Evolutionary conservation across 2,329 filamentous ascomycete genomes (phyloP), one percentile per base, ranked within the genome.

Genomic region (Talaromyces sp.): DNA sequence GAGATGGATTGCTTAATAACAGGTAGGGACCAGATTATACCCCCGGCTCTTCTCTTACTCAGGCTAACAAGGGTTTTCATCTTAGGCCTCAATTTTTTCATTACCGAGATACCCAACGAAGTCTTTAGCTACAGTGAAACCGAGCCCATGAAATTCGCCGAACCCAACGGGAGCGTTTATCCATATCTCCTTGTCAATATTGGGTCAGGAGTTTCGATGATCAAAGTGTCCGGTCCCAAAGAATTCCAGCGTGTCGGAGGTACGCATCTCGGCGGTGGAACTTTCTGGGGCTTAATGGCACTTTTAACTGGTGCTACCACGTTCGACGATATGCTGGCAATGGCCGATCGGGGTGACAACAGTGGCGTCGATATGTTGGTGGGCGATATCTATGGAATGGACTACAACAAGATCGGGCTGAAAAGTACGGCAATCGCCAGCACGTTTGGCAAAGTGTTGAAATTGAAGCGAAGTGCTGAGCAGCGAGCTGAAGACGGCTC

Each of bases 1-100:
- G 95, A 99, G 80, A 99, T 99, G 95, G 93, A 97, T 77, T 99
- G 95, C 75, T 81, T 99, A 65, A 99, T 99, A 68, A 95, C 95
- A 73, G 93, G 91, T 93, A 77, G 69, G 31, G 35, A 9, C 48
- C 31, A 35, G 8, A 14, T 24, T 56, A 33, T 8, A 24, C 5
- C 11, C 11, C 3, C n/a, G 14, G 2, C 10, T 11, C n/a, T 19
- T 4, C 52, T 24, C 24, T 37, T 11, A n/a, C 37, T 1, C 9
- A 24, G 22, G 22, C 60, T 66, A 58, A 66, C 37, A 22, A 37
- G 58, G 3, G 0, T 31, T 14, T 37, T n/a, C 50, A n/a, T 41
- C 45, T 31, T 71, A 92, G 93, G 94, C 13, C 88, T 99, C 50
- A 95, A 99, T 76, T 99, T 98, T 81, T 98, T 99, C 83, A 98